phyloP scores from a whole-genome alignment of 306 rosid species.

The Rosa multiflora region DNA sequence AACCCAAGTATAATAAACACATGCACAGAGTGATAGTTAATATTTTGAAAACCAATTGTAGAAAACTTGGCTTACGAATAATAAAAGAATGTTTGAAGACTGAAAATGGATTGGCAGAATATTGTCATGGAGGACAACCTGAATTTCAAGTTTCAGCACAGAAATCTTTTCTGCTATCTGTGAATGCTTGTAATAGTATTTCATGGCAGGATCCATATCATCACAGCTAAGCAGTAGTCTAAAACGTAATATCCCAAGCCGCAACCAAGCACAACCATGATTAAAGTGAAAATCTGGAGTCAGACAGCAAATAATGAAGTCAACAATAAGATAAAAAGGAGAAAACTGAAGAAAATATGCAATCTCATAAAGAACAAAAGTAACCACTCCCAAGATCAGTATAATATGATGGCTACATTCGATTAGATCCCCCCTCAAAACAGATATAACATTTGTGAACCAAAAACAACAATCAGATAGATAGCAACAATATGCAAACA shows the following conservation, averaged over 20 bases:
- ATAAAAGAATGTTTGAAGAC: neutral
- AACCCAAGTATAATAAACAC: neutral
- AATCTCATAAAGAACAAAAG: neutral
- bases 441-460: neutral
- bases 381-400: neutral
- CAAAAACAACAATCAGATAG: neutral
- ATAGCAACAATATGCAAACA: neutral
- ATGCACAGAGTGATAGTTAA: neutral
- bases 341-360: neutral
- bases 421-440: neutral
- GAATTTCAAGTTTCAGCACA: conserved; percentile 67
- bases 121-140: conserved; percentile 45
- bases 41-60: neutral
- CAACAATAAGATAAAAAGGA: neutral
- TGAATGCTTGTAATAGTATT: conserved; percentile 61
- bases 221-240: conserved; percentile 68
- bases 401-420: neutral
- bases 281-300: conserved; percentile 42
- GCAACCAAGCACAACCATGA: conserved; percentile 73
- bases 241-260: conserved; percentile 69
- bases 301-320: neutral
- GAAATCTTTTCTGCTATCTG: conserved; percentile 61
- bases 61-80: neutral
- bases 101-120: neutral
- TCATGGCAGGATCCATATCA: conserved; percentile 82